Conservation (phyloP, 192 early-diverging fungal genomes). For the Coemansia sp. region DNA sequence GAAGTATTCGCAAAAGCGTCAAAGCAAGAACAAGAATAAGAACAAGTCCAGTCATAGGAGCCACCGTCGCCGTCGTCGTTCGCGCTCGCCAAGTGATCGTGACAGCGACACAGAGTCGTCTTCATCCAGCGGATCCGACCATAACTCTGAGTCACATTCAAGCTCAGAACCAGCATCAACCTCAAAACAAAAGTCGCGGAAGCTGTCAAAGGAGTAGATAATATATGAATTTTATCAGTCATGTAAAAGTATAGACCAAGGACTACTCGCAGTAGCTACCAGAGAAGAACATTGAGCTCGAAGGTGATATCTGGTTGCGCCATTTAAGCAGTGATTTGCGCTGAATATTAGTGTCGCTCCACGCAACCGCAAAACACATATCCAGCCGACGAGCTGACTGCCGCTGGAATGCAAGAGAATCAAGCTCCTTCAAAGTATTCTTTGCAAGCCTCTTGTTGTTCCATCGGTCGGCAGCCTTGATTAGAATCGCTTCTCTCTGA, state of each 20-base stretch:
- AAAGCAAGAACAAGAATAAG: no score
- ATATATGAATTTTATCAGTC: not conserved
- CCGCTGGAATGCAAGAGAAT: no score
- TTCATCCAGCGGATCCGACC: not conserved
- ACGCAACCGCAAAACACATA: constrained; percentile 29
- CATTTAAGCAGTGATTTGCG: constrained; percentile 18
- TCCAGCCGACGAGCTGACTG: not conserved
- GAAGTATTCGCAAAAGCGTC: no score
- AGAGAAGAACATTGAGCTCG: constrained; percentile 39
- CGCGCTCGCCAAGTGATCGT: no score
- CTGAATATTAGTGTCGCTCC: constrained; percentile 30
- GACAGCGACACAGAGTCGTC: not conserved
- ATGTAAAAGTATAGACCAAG: no score
- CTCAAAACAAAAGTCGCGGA: no score
- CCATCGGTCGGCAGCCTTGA: constrained; percentile 14
- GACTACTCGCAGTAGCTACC: not conserved
- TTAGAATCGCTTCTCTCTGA: constrained; percentile 6
- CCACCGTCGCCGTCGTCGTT: no score
- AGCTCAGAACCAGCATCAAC: no score
- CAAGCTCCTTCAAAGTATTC: constrained; percentile 2
- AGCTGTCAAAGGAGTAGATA: constrained; percentile 1
- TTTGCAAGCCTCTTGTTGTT: not conserved
- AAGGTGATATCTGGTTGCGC: constrained; percentile 27
- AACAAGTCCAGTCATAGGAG: no score
- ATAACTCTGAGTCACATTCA: not conserved